Base-by-base conservation (phyloP, 2,329 filamentous ascomycete genomes). In the Exophiala xenobiotica region DNA sequence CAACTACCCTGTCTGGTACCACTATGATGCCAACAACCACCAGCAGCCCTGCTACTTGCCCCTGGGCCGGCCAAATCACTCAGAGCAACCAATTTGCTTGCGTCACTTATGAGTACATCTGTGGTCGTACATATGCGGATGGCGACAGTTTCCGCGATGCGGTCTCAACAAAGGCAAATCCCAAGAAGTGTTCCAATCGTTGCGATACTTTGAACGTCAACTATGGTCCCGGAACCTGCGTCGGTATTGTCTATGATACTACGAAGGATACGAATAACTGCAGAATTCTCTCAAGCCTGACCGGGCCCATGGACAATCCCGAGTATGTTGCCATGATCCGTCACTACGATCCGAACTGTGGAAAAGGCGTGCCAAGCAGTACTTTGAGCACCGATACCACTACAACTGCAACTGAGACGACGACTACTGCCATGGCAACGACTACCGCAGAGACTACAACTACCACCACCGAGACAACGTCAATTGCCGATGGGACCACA, bases 111-210 rank as follows among this genome's bases (percentile, higher is more conserved):
- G 46, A 46, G 18, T 56, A 71, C 54, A 53, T 64, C 23, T 74
- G 74, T 62, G 72, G 68, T 18, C 72, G 70, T 27, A 74, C 75
- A 47, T 67, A 84, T 51, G 22, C 9, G 18, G 79, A 74, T 39
- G 80, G 78, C 42, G 69, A 73, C 68, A 14, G 72, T 70, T 19
- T 65, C 70, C 8, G 49, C 74, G 8, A 68, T 20, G 22, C 26
- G 27, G 20, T 24, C 24, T 40, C 46, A 3, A 46, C 42, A 18
- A 45, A 31, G 37, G 37, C 23, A 5, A 37, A 12, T 27, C 53
- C 53, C 6, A 40, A 46, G 16, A 16, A 24, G 7, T 56, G 53
- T 24, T 45, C 41, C 27, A 26, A 20, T 43, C 53, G 41, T 14
- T 56, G 53, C 24, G 53, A 56, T 35, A 46, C 37, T 2, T 31